A percentile compares a stretch with the other conserved stretches of the same genome.
Evolutionary conservation across 345 rosid species (phyloP).

Genomic region (Brassica juncea): DNA sequence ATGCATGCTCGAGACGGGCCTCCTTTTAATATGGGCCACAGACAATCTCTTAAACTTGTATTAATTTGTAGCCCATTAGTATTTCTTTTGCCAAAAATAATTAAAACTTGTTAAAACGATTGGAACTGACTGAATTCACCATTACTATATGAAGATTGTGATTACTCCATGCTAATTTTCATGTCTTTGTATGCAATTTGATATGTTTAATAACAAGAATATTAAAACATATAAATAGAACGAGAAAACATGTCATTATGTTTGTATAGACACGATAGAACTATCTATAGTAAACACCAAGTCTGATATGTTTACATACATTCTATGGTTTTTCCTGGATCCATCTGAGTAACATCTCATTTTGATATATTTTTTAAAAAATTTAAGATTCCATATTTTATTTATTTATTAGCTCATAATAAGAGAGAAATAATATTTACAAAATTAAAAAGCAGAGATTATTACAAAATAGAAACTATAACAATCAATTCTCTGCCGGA

Average conservation of each 20-base stretch:
- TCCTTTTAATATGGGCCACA: neutral
- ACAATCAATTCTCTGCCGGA: neutral
- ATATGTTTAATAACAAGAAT: neutral
- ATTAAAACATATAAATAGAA: no score
- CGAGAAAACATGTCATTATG: neutral
- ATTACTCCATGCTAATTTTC: neutral
- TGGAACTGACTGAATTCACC: neutral
- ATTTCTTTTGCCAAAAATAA: neutral
- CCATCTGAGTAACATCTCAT: neutral
- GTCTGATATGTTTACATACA: neutral
- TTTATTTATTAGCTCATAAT: constrained; percentile 8
- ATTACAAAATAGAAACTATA: neutral
- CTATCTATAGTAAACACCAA: neutral
- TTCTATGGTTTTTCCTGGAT: neutral
- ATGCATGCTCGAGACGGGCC: neutral
- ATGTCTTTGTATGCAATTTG: neutral
- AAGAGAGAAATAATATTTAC: neutral
- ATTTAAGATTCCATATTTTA: neutral
- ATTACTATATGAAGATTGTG: neutral
- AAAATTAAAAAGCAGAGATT: constrained; percentile 13
- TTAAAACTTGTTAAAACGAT: neutral
- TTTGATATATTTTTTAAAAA: neutral
- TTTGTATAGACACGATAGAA: neutral
- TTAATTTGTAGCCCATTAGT: neutral
- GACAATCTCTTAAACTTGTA: neutral